phyloP scores from a whole-genome alignment of 208 protist species.

The Polymyxa betae region DNA sequence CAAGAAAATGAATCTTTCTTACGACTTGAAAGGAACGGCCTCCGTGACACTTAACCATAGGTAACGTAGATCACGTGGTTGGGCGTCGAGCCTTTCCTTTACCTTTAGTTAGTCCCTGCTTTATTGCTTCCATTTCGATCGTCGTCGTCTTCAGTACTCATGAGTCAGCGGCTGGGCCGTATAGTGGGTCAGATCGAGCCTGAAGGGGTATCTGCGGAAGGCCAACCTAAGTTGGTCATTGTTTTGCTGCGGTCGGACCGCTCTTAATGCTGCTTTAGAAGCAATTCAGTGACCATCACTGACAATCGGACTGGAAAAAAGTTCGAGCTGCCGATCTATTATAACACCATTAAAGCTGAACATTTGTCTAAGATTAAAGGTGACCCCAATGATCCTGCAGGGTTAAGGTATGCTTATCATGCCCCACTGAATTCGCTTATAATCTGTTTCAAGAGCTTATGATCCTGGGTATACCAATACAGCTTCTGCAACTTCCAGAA shows the following conservation, averaged over 20 bases:
- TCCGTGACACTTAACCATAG: too few species aligned
- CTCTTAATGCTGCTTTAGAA: not conserved
- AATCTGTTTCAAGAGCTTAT: conserved; percentile 46
- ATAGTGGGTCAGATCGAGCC: not conserved
- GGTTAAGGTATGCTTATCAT: not conserved
- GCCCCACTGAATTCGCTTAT: not conserved
- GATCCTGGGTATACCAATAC: conserved; percentile 64
- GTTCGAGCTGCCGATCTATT: conserved; percentile 38
- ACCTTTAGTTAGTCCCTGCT: too few species aligned
- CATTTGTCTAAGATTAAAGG: conserved; percentile 17
- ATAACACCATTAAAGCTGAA: conserved; percentile 50
- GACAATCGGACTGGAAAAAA: conserved; percentile 62
- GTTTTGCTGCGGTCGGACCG: not conserved
- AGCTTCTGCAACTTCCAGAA: conserved; percentile 59
- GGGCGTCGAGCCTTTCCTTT: too few species aligned
- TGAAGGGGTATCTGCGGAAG: not conserved
- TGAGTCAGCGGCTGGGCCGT: not conserved
- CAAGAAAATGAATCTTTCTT: too few species aligned
- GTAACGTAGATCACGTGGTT: too few species aligned
- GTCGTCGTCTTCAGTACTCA: too few species aligned
- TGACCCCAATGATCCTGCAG: not conserved
- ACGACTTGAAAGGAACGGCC: too few species aligned
- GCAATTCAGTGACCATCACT: conserved; percentile 55
- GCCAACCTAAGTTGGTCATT: not conserved
- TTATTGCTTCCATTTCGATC: too few species aligned